A percentile compares a stretch with the other conserved stretches of the same genome.
phyloP scores from a whole-genome alignment of 306 rosid genomes.

The Pterocarpus santalinus region DNA sequence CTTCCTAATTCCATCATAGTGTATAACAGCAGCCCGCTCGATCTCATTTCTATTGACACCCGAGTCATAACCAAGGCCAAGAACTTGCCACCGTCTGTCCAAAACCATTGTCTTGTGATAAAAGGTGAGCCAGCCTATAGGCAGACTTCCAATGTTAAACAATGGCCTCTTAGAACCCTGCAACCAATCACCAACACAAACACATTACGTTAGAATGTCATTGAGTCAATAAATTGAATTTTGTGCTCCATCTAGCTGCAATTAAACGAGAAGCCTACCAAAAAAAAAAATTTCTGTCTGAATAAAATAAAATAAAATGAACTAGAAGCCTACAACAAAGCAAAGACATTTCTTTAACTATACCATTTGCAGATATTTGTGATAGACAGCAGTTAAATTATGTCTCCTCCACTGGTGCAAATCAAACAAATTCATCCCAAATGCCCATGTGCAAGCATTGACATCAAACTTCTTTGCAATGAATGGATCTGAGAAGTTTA shows the following conservation, averaged over 20 bases:
- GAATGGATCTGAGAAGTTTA: conserved; percentile 89
- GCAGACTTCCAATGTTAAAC: conserved; percentile 79
- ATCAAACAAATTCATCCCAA: conserved; percentile 93
- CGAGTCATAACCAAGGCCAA: conserved; percentile 83
- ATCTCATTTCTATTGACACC: conserved; percentile 53
- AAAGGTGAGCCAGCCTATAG: conserved; percentile 94
- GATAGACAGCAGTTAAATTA: conserved; percentile 73
- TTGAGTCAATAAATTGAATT: conserved; percentile 8
- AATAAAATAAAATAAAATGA: conserved; percentile 34
- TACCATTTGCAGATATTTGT: conserved; percentile 80
- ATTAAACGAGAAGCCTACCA: not conserved
- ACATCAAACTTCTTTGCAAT: conserved; percentile 73
- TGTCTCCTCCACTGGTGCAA: conserved; percentile 83
- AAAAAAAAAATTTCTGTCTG: not conserved
- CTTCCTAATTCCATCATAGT: conserved; percentile 88
- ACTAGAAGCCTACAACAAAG: conserved; percentile 31
- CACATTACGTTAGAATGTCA: conserved; percentile 33
- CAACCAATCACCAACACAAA: conserved; percentile 42
- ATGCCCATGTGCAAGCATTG: conserved; percentile 95
- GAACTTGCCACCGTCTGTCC: conserved; percentile 86
- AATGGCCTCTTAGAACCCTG: conserved; percentile 82
- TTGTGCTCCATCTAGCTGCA: conserved; percentile 30
- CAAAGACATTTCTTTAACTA: conserved; percentile 31
- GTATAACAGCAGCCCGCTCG: conserved; percentile 87
- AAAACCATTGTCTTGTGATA: conserved; percentile 68